Conservation (phyloP, 1,284 basidiomycete genomes). For the Schizopora paradoxa region DNA sequence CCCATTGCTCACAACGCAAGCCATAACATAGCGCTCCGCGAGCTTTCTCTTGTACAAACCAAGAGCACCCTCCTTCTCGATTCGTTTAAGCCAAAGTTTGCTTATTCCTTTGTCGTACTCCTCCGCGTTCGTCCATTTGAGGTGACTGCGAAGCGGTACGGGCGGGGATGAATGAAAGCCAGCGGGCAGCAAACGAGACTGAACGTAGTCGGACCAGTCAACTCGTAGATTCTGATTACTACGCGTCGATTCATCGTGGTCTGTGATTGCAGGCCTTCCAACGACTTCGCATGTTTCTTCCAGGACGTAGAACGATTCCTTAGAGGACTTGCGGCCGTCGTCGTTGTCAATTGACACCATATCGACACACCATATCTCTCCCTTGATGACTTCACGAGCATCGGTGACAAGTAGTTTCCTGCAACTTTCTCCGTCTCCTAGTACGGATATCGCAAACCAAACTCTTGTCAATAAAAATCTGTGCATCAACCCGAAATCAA, state of each 20-base stretch:
- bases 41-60: conserved; percentile 40
- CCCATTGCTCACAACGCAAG: conserved; percentile 66
- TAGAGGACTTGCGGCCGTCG: conserved; percentile 6
- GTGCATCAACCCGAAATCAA: neutral
- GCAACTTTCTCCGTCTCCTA: conserved; percentile 27
- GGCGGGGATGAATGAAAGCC: conserved; percentile 12
- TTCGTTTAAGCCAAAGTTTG: conserved; percentile 49
- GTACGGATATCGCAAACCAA: conserved; percentile 54
- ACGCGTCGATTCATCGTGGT: conserved; percentile 8
- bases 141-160: conserved; percentile 30
- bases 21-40: conserved; percentile 58
- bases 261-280: conserved; percentile 32
- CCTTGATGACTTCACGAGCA: conserved; percentile 44
- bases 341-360: conserved; percentile 23
- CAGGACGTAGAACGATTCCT: conserved; percentile 46
- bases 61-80: conserved; percentile 37
- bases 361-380: conserved; percentile 55
- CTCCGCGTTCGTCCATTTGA: conserved; percentile 61
- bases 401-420: conserved; percentile 38
- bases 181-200: conserved; percentile 20
- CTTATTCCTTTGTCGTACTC: conserved; percentile 67
- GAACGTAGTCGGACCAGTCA: conserved; percentile 62
- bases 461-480: conserved; percentile 60
- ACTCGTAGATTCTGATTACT: conserved; percentile 35
- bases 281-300: conserved; percentile 68